A percentile compares a stretch with the other conserved stretches of the same genome.
phyloP scores from a whole-genome alignment of 2,329 filamentous ascomycete species.

The Colletotrichum sp. region DNA sequence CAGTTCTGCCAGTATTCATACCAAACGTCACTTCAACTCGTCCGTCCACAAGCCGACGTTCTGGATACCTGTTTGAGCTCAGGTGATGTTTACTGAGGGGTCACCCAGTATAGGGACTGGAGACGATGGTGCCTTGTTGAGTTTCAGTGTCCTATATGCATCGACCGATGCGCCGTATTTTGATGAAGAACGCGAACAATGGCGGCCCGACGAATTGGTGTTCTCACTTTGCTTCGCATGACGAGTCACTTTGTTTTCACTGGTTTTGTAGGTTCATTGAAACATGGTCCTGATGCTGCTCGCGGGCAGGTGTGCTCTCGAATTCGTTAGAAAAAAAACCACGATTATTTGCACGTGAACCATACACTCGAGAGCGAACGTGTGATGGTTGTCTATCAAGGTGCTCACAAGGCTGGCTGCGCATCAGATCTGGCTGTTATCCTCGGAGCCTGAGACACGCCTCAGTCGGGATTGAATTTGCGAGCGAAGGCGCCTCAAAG shows the following conservation, averaged over 20 bases:
- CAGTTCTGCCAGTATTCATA: not conserved
- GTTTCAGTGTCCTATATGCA: not conserved
- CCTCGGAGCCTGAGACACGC: not conserved
- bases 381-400: not conserved
- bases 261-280: not conserved
- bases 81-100: not conserved
- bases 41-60: not conserved
- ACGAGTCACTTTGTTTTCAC: not conserved
- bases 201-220: fast-evolving
- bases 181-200: not conserved
- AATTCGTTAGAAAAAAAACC: not conserved
- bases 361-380: not conserved
- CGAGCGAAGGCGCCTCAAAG: not conserved
- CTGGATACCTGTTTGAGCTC: not conserved
- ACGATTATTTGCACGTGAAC: no score
- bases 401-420: not conserved
- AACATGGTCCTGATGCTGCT: not conserved
- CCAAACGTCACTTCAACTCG: not conserved
- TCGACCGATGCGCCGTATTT: not conserved
- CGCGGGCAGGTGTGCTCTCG: not conserved
- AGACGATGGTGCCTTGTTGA: not conserved
- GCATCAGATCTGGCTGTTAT: not conserved
- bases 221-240: not conserved
- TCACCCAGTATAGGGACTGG: fast-evolving
- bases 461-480: not conserved